Base-by-base conservation (phyloP, 192 early-diverging fungal species). In the Backusella macrospora region DNA sequence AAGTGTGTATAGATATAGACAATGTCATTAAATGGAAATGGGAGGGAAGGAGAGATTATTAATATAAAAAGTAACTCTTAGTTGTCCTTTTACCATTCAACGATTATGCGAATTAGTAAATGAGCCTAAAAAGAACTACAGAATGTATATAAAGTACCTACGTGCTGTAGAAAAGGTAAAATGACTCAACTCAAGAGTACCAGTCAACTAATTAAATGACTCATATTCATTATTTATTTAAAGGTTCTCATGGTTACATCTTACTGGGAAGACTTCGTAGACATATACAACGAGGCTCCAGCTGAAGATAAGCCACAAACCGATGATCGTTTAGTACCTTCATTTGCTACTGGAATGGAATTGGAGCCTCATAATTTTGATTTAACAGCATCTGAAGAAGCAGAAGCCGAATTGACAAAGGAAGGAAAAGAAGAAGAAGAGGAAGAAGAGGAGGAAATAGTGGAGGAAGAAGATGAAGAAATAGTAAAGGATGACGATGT, bases 41-140 rank as follows among this genome's bases (percentile, higher is more conserved):
- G 10, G 6, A 6, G 18, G 16, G 48, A 48, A n/a, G 3, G 52
- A 13, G 12, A 12, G 21, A 12, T 26, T 59, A 59, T 26, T 59
- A 59, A 59, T 13, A 1, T 59, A 59, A 4, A 26, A 34, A 34
- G 7, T 3, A 9, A 26, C 13, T 59, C 3, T 23, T 63, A 64
- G 71, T 26, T 44, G 55, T 43, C 71, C 71, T 26, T 72, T 72
- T 45, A 72, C 71, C 38, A 72, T 72, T n/a, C 71, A 72, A 29
- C 59, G 71, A n/a, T 18, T 72, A 45, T 72, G 71, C 45, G 71
- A 72, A 29, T 18, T 72, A 44, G 13, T 72, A 26, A 44, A 64
- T 37, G 71, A 72, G 26, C 71, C 71, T 13, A 62, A 62, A 37
- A 72, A 63, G 26, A 43, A 72, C 34, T 72, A 72, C 10, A 72